Evolutionary conservation across 306 rosid species (phyloP), one percentile per base, ranked within the genome.

Genomic region (Argentina anserina): DNA sequence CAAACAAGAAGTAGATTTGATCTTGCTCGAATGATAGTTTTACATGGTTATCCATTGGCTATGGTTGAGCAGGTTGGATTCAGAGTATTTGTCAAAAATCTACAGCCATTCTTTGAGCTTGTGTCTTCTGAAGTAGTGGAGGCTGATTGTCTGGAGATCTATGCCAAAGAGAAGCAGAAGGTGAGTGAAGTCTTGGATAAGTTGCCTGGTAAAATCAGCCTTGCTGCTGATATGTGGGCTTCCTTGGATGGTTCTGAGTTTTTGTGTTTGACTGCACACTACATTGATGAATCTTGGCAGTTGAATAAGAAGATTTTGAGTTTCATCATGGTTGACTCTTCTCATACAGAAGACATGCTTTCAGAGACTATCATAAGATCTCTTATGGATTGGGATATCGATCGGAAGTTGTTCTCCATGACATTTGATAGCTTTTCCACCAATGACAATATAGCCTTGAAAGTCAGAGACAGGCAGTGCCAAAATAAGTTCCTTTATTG

Each of bases 21-120:
- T 83, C 96, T 95, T 73, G 99, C 97, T 13, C 99, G 99, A 42
- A 92, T 95, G 99, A 87, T 95, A 70, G 90, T 95, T 80, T 76
- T 95, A 72, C 99, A 95, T 71, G 99, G 99, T 39, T 95, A 92
- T 79, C 95, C 99, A 9, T 86, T 95, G 92, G 84, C 81, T 79
- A 95, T 95, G 88, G 97, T 92, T 69, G 99, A 95, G 82, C 90
- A 90, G 82, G 90, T 92, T 74, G 97, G 99, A 69, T 95, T 95
- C 83, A 86, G 90, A 82, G 93, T 87, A 33, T 95, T 95, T 66
- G 87, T 95, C n/a, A 92, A 83, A 80, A 90, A 95, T 82, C 83
- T 95, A 26, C 97, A 95, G 90, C 99, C 99, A 29, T 75, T 90
- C 76, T 95, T 95, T 75, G 99, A 95, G 82, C 96, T 90, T 40